A percentile compares a stretch with the other conserved stretches of the same genome.
Conservation (phyloP, 1,284 basidiomycete genomes). For the Takashimella tepidaria region DNA sequence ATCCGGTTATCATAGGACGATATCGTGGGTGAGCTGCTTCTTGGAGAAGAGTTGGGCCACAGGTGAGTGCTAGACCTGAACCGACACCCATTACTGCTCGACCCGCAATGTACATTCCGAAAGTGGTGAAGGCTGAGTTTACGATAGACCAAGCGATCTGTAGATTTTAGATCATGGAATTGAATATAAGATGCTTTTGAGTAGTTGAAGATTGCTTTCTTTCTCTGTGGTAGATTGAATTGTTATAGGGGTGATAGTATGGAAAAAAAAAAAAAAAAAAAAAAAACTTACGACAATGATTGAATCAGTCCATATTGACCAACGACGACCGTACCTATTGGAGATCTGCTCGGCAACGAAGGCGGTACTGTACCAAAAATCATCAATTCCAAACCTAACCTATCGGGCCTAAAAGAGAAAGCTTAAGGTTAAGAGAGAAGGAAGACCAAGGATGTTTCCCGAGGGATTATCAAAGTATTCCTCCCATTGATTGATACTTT, state of each 20-base stretch:
- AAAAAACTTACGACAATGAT: constrained; percentile 24
- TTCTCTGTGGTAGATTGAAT: too few species aligned
- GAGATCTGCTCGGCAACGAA: constrained; percentile 14
- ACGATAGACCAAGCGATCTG: neutral
- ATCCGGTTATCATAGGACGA: constrained; percentile 14
- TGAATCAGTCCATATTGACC: constrained; percentile 23
- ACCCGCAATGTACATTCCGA: constrained; percentile 4
- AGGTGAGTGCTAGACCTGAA: constrained; percentile 26
- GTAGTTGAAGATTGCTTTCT: too few species aligned
- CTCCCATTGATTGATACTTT: neutral
- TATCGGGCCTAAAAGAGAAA: too few species aligned
- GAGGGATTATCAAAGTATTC: neutral
- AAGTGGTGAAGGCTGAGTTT: neutral
- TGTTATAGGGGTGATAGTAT: too few species aligned
- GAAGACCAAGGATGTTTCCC: neutral
- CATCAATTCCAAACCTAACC: too few species aligned
- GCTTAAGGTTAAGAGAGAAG: too few species aligned
- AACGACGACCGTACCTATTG: constrained; percentile 19
- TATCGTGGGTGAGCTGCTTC: constrained; percentile 27
- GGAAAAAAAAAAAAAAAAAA: constrained; percentile 25
- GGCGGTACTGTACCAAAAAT: too few species aligned
- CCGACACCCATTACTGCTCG: constrained; percentile 13
- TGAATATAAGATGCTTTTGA: too few species aligned
- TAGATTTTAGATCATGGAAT: too few species aligned
- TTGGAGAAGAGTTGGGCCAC: constrained; percentile 16